Evolutionary conservation across 805 yeast species (phyloP).

Genomic region (Myxozyma sirexii): DNA sequence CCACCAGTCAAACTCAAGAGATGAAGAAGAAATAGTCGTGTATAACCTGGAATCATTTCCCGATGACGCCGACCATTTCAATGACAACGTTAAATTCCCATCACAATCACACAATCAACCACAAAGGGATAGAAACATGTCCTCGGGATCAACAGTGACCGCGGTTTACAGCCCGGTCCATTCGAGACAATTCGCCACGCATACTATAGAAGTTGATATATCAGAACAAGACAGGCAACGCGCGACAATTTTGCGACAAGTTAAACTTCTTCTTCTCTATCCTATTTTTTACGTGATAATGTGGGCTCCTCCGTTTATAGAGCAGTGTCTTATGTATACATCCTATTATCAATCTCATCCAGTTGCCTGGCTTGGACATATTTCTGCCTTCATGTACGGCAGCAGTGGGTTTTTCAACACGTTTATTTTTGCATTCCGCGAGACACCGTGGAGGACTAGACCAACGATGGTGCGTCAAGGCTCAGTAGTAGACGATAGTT

Average conservation of each 20-base stretch:
- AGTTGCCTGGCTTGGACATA: conserved; percentile 62
- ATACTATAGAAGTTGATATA: conserved; percentile 23
- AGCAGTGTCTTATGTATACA: conserved; percentile 60
- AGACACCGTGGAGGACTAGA: conserved; percentile 64
- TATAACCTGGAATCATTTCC: neutral
- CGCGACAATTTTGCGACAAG: conserved; percentile 69
- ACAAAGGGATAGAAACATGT: neutral
- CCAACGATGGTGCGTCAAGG: neutral
- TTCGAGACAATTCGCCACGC: neutral
- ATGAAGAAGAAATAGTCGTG: neutral
- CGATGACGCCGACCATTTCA: neutral
- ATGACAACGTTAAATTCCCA: conserved; percentile 7
- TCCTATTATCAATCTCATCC: conserved; percentile 54
- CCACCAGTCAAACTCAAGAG: neutral
- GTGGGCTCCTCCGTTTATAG: conserved; percentile 80
- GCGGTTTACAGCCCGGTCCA: neutral
- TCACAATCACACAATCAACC: neutral
- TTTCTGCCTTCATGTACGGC: conserved; percentile 79
- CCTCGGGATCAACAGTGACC: neutral
- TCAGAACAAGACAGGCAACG: conserved; percentile 44
- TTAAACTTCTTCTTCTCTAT: conserved; percentile 77
- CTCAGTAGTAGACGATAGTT: neutral
- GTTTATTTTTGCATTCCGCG: conserved; percentile 72
- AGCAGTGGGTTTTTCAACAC: conserved; percentile 79
- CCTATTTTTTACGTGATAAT: conserved; percentile 78